Percentiles rank a stretch among this genome's conserved stretches.
Conservation (phyloP, 2,329 filamentous ascomycete genomes). For the Colletotrichum siamense region DNA sequence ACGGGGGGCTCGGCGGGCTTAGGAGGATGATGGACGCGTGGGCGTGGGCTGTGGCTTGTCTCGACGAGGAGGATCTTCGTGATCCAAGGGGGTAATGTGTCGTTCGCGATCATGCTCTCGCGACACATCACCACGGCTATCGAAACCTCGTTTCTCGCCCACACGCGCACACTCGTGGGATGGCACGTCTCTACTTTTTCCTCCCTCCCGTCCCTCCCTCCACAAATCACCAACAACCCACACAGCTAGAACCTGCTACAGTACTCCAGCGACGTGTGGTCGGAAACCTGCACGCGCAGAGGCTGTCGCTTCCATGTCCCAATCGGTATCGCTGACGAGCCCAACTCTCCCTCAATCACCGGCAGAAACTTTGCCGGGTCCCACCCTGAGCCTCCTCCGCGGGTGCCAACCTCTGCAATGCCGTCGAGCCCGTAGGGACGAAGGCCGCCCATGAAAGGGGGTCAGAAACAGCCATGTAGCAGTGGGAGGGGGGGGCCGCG, state of each 20-base stretch:
- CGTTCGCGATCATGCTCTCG: not conserved
- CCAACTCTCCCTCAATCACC: not conserved
- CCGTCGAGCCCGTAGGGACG: not conserved
- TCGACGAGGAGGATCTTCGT: conserved; percentile 4
- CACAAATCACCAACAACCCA: not conserved
- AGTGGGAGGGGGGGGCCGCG: not conserved
- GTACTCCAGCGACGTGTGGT: not conserved
- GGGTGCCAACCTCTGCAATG: not conserved
- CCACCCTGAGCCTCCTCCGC: not conserved
- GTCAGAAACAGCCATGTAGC: not conserved
- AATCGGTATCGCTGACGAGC: not conserved
- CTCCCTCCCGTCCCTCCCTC: not conserved
- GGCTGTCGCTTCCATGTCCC: not conserved
- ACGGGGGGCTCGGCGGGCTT: not conserved
- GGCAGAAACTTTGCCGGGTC: not conserved
- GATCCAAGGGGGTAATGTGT: not conserved
- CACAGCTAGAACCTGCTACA: not conserved
- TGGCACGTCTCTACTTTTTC: not conserved
- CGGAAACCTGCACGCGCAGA: not conserved
- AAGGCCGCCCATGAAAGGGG: not conserved
- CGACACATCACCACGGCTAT: not conserved
- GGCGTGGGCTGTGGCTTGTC: not conserved
- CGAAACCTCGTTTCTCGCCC: not conserved
- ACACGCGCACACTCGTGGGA: not conserved
- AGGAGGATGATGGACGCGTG: not conserved